Evolutionary conservation across 371 early-diverging fungal genomes (phyloP).

Genomic region (Blakeslea trispora): DNA sequence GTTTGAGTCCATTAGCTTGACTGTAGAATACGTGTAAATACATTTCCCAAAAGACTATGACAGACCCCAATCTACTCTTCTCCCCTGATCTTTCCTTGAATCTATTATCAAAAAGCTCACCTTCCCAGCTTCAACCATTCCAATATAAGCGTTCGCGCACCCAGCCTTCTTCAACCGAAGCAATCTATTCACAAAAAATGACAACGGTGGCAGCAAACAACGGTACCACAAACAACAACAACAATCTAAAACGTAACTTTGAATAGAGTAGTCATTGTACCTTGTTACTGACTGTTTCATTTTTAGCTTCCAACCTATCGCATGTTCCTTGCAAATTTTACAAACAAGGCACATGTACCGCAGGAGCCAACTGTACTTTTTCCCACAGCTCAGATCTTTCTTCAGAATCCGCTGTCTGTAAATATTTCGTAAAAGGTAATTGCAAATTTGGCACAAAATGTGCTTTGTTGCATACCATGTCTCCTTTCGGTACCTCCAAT

Average conservation of each 20-base stretch:
- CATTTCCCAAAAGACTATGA: constrained; percentile 3
- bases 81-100: constrained; percentile 19
- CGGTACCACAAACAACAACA: neutral
- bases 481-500: constrained; percentile 18
- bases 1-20: constrained; percentile 1
- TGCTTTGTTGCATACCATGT: constrained; percentile 63
- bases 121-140: constrained; percentile 29
- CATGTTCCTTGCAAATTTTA: constrained; percentile 86
- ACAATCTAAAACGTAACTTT: constrained; percentile 3
- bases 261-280: neutral
- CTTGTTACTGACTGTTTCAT: neutral
- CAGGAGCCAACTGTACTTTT: constrained; percentile 76
- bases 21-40: neutral
- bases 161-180: constrained; percentile 23
- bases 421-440: constrained; percentile 78
- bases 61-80: constrained; percentile 18
- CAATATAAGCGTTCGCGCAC: constrained; percentile 28
- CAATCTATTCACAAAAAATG: constrained; percentile 17
- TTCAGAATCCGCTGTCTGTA: constrained; percentile 68
- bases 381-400: constrained; percentile 67
- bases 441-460: constrained; percentile 84
- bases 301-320: constrained; percentile 39
- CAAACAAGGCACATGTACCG: constrained; percentile 75
- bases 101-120: constrained; percentile 36
- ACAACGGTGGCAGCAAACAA: constrained; percentile 4